Conservation (phyloP, 2,329 filamentous ascomycete genomes). For the Xylariales sp. region DNA sequence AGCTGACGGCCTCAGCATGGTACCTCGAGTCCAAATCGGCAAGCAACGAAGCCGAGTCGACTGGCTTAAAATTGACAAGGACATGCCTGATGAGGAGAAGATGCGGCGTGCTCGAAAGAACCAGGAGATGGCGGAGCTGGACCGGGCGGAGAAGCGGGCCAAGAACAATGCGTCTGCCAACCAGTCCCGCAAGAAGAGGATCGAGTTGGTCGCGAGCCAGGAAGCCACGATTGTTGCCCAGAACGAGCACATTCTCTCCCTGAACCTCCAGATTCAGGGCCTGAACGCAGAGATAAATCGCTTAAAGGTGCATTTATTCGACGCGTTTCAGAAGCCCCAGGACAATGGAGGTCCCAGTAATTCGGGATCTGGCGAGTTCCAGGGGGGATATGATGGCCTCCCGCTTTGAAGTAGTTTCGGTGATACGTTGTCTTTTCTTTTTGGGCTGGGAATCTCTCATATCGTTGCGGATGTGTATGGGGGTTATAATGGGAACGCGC, state of each 20-base stretch:
- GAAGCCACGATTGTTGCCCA: background rate
- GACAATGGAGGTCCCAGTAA: no score
- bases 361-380: no score
- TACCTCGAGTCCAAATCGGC: background rate
- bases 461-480: no score
- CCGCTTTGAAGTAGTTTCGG: no score
- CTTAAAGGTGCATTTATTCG: no score
- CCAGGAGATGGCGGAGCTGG: conserved; percentile 6
- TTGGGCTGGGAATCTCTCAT: no score
- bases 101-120: background rate
- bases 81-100: conserved; percentile 4
- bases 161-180: conserved; percentile 3
- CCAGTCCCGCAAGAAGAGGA: background rate
- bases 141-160: background rate
- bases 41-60: background rate
- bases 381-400: no score
- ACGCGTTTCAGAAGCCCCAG: no score
- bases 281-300: no score
- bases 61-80: conserved; percentile 1
- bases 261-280: no score
- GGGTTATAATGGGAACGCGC: no score
- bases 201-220: background rate
- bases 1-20: background rate
- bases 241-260: background rate
- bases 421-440: no score